These are phyloP conservation scores for Cokeromyces recurvatus DNA, from an alignment of 371 early-diverging fungal genomes.

Conservation along the genomic window DNA sequence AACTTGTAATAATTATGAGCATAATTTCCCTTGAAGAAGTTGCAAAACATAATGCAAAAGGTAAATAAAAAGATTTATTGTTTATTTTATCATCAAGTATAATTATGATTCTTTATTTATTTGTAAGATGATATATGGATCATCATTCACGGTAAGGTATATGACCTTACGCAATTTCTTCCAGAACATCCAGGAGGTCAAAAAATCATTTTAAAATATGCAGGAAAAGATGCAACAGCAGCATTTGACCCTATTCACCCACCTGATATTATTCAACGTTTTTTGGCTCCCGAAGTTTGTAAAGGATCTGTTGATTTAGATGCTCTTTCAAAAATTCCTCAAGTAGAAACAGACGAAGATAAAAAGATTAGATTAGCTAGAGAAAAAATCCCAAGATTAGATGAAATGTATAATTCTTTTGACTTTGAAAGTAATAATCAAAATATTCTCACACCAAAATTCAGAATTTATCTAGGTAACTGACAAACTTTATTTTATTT, in stretches of 20 bases:
- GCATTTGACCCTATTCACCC: slow-evolving; percentile 74
- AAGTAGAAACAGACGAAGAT: slow-evolving; percentile 37
- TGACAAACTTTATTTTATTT: background rate
- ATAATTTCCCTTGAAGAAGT: slow-evolving; percentile 55
- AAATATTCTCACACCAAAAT: too few relatives aligned
- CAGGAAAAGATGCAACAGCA: slow-evolving; percentile 78
- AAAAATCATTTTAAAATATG: slow-evolving; percentile 60
- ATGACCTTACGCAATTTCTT: slow-evolving; percentile 77
- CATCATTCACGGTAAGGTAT: slow-evolving; percentile 76
- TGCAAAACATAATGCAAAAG: slow-evolving; percentile 61
- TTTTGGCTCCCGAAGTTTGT: slow-evolving; percentile 49
- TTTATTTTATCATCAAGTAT: background rate
- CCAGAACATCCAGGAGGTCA: slow-evolving; percentile 67
- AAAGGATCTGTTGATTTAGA: slow-evolving; percentile 48
- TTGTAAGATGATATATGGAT: slow-evolving; percentile 77
- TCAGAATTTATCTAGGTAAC: too few relatives aligned
- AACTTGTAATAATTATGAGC: too few relatives aligned
- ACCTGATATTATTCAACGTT: slow-evolving; percentile 54
- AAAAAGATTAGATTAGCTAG: slow-evolving; percentile 31
- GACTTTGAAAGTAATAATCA: slow-evolving; percentile 77
- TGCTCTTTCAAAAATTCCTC: slow-evolving; percentile 16
- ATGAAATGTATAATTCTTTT: slow-evolving; percentile 62
- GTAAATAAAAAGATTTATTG: slow-evolving; percentile 9
- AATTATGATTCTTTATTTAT: background rate
- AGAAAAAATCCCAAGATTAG: slow-evolving; percentile 52